Percentiles rank a stretch among this genome's conserved stretches.
These are phyloP conservation scores for Candida chauliodis DNA, from an alignment of 805 yeast genomes.

Conservation along the genomic window DNA sequence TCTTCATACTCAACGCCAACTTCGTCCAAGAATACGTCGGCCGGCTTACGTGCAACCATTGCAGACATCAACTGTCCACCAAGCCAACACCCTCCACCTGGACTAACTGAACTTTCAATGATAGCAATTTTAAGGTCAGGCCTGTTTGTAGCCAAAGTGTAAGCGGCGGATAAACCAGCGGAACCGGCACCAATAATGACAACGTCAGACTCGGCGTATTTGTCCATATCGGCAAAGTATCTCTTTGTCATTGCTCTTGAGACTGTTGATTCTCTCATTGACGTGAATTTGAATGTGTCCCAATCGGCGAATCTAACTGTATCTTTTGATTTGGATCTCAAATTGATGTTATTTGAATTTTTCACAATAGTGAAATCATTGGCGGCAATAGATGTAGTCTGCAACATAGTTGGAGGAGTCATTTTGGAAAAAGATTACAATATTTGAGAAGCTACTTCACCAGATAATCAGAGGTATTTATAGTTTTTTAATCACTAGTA, in stretches of 20 bases:
- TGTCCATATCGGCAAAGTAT: slow-evolving; percentile 69
- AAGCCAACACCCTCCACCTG: slow-evolving; percentile 79
- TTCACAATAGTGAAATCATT: slow-evolving; percentile 7
- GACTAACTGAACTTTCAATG: slow-evolving; percentile 70
- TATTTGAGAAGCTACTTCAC: background rate
- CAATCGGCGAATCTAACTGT: slow-evolving; percentile 49
- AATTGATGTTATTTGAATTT: slow-evolving; percentile 9
- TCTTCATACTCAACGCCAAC: slow-evolving; percentile 67
- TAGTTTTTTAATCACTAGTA: no score
- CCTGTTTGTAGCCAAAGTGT: slow-evolving; percentile 64
- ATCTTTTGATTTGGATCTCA: slow-evolving; percentile 18
- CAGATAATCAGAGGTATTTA: no score
- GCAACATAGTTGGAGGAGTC: slow-evolving; percentile 34
- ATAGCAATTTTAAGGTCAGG: slow-evolving; percentile 74
- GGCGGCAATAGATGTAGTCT: slow-evolving; percentile 15
- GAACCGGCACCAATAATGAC: slow-evolving; percentile 79
- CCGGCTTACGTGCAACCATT: slow-evolving; percentile 77
- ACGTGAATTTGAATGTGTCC: slow-evolving; percentile 65
- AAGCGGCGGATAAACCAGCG: slow-evolving; percentile 75
- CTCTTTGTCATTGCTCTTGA: slow-evolving; percentile 78
- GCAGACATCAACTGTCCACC: slow-evolving; percentile 78
- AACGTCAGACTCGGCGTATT: slow-evolving; percentile 70
- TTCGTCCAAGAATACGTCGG: slow-evolving; percentile 64
- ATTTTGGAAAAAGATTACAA: slow-evolving; percentile 12
- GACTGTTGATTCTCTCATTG: slow-evolving; percentile 74